Conservation (phyloP, 768 basidiomycete genomes). For the Psilocybe subaeruginosa region DNA sequence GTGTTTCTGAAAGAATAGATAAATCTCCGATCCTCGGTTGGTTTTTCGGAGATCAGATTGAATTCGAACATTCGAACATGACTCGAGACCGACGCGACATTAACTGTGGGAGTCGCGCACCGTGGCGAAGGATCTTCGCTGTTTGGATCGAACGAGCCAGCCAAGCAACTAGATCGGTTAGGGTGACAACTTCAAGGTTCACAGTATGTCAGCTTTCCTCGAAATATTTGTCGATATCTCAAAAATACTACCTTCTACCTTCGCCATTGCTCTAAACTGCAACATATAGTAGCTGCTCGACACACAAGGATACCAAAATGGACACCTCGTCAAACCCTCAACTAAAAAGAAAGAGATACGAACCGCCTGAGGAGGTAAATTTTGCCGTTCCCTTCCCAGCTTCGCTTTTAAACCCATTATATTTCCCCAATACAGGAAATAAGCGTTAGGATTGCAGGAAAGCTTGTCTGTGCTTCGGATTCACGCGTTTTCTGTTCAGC, state of each 20-base stretch:
- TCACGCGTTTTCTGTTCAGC: neutral
- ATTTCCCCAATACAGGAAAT: slow-evolving; percentile 36
- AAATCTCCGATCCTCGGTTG: neutral
- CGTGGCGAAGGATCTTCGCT: neutral
- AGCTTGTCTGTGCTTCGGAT: slow-evolving; percentile 49
- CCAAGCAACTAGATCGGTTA: neutral
- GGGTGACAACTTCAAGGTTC: too few species aligned
- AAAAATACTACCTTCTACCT: neutral
- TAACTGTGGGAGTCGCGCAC: neutral
- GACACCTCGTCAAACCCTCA: slow-evolving; percentile 24
- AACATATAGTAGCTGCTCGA: neutral
- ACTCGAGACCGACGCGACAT: neutral
- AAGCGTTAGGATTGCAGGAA: slow-evolving; percentile 47
- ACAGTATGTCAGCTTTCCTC: too few species aligned
- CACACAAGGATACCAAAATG: slow-evolving; percentile 2
- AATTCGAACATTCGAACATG: slow-evolving; percentile 1
- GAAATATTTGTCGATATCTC: neutral
- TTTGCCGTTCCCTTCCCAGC: neutral
- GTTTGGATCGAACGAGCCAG: neutral
- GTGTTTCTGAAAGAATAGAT: neutral
- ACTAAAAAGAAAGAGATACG: slow-evolving; percentile 48
- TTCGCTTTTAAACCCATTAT: neutral
- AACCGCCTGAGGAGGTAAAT: slow-evolving; percentile 36
- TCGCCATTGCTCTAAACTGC: neutral
- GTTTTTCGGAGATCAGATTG: slow-evolving; percentile 1